Evolutionary conservation across 2,329 filamentous ascomycete species (phyloP), one percentile per base, ranked within the genome.

Genomic region (Coniochaeta sp.): DNA sequence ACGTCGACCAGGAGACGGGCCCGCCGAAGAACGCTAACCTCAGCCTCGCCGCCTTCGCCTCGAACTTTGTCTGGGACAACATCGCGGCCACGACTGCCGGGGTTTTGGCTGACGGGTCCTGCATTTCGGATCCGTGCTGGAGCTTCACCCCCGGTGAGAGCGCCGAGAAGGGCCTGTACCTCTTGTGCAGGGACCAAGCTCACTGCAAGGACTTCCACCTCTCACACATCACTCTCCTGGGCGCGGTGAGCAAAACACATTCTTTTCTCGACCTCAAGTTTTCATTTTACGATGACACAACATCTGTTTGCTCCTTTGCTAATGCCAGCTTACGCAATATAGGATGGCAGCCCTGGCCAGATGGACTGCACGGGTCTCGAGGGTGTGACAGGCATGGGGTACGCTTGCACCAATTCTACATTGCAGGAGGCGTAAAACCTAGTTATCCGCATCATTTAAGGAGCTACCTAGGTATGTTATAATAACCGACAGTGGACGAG

Each of bases 81-180:
- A 65, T 67, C 12, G 55, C 59, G 3, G 63, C 62, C 2, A 58
- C 44, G 26, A 62, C 62, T 2, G 58, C 59, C 5, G 58, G 58
- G 19, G 58, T 50, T 10, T 40, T 65, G 2, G 54, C 36, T 16
- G 65, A 67, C 38, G 65, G 64, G 6, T 65, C 63, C 26, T 67
- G 65, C 52, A 61, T 67, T n/a, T 62, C 61, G 6, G 63, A 65
- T 47, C 65, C 65, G 9, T 67, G 65, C 59, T 67, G 65, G 65
- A 63, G 61, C 30, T 44, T 55, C 52, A 67, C 64, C 1, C 32
- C 50, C 59, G 65, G 65, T 19, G 60, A 65, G 24, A 59, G 60
- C 7, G 60, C 54, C 32, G 34, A 60, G 12, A 67, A 66, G 30
- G 61, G 26, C 4, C 3, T 65, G 34, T 66, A 67, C 40, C 55